These are phyloP conservation scores for Stipa capillata DNA, from an alignment of 176 grass and related monocot species.

Conservation along the genomic window DNA sequence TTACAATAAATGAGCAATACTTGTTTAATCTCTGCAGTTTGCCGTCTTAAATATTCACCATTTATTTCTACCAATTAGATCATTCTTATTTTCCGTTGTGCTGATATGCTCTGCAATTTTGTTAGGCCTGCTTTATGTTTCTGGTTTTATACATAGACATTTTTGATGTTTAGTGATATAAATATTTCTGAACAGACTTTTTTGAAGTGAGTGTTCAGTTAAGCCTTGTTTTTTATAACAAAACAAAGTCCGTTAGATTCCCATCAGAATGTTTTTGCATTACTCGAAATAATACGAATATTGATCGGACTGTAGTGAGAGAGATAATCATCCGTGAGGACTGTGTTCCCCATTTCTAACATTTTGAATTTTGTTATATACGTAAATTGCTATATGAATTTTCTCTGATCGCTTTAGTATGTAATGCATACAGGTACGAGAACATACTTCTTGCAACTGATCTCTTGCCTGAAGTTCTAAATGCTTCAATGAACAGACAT, in stretches of 20 bases:
- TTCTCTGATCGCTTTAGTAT: background rate
- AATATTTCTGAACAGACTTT: background rate
- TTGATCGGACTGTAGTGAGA: no score
- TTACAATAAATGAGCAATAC: constrained; percentile 5
- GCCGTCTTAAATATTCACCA: background rate
- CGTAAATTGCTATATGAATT: background rate
- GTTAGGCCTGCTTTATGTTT: background rate
- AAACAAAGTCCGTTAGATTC: background rate
- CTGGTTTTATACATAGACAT: no score
- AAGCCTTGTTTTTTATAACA: background rate
- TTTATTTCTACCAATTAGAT: background rate
- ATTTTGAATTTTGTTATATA: background rate
- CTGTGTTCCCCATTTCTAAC: background rate
- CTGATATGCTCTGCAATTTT: background rate
- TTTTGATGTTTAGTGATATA: background rate
- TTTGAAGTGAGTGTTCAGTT: background rate
- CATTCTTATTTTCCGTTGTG: background rate
- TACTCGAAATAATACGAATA: no score
- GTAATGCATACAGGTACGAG: constrained; percentile 52
- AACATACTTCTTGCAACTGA: constrained; percentile 75
- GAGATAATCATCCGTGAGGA: background rate
- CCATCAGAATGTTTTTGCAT: no score
- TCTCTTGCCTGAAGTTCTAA: constrained; percentile 79
- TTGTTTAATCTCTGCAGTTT: constrained; percentile 3
- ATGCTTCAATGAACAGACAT: constrained; percentile 60